Evolutionary conservation across 2,329 filamentous ascomycete genomes (phyloP), one percentile per base, ranked within the genome.

Genomic region (Aureobasidium musti): DNA sequence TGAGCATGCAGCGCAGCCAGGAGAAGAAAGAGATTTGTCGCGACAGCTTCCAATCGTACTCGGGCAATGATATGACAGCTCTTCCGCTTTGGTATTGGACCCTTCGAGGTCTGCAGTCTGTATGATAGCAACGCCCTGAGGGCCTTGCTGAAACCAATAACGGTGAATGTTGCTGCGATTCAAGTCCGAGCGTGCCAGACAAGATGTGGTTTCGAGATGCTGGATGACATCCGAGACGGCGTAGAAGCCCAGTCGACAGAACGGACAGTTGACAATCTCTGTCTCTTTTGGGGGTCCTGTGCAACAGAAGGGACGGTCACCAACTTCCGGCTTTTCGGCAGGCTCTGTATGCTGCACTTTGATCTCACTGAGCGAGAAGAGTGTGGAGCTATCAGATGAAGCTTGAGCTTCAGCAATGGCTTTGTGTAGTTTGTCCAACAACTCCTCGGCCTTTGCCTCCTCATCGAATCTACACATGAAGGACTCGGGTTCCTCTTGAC

Each of bases 381-480:
- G 7, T 7, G 49, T 13, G 14, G 7, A 5, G 6, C 19, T 6
- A 8, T 5, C 8, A 14, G 21, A 13, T 26, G 21, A 3, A 23
- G 2, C 3, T n/a, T 50, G 57, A 7, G 30, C 35, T 43, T 66
- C 26, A 5, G 11, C 21, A 26, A 64, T 86, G 72, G 86, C 86
- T 67, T 83, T 80, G 66, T 78, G 75, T 49, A 82, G 69, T 28
- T 74, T 69, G 19, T 71, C 70, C n/a, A 76, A 76, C 64, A 87
- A 72, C 45, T 85, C 82, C 69, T 82, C 80, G 3, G 87, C 82
- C 49, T 75, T 75, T 28, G 80, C 78, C 21, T 77, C 73, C 52
- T 79, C 88, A 79, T 90, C 91, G 57, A 91, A 86, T 74, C 88
- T 86, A 19, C 92, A 77, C 74, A 89, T 84, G 88, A 88, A 93